Evolutionary conservation across 2,329 filamentous ascomycete genomes (phyloP), one percentile per base, ranked within the genome.

Genomic region (Aurifilum marmelostoma): DNA sequence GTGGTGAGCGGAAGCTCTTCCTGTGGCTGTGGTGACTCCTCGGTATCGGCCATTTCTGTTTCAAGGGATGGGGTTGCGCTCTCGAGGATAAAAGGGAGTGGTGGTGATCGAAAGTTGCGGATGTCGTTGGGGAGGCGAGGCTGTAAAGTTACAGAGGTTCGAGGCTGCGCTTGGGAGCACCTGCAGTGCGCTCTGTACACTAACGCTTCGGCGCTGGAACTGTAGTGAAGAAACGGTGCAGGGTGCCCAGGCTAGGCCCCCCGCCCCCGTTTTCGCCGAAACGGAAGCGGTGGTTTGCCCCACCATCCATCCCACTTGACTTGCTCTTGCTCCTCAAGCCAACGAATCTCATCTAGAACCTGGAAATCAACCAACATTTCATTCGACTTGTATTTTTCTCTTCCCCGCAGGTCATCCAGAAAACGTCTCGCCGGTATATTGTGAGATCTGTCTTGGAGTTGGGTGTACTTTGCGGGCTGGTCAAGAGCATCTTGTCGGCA

Each of bases 1-100:
- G 77, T 80, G 21, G 77, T 73, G 54, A 83, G 73, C 29, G 79
- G 78, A 73, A 79, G 73, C 58, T 75, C 73, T 50, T 79, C 74
- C 27, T 73, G 70, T 41, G 64, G 61, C n/a, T 63, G 41, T 59
- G 66, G 66, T 56, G 52, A 54, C 66, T 70, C 68, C 41, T 71
- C 56, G 59, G 50, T 60, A 50, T 77, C 75, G 12, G 76, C 73
- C 75, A 76, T 76, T 16, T 64, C 39, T 54, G 62, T 58, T 47
- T n/a, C 12, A n/a, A n/a, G 43, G 43, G 3, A 34, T 18, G 6
- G 21, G 24, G 27, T 9, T 43, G 37, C 56, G 16, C 29, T 47
- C 32, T 61, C 63, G 16, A 32, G 32, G 16, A 11, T 39, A 11
- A 11, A 11, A 9, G 37, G 5, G 41, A 41, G 18, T 24, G 61